Evolutionary conservation across 768 basidiomycete species (phyloP).

Genomic region (Amanita inopinata): DNA sequence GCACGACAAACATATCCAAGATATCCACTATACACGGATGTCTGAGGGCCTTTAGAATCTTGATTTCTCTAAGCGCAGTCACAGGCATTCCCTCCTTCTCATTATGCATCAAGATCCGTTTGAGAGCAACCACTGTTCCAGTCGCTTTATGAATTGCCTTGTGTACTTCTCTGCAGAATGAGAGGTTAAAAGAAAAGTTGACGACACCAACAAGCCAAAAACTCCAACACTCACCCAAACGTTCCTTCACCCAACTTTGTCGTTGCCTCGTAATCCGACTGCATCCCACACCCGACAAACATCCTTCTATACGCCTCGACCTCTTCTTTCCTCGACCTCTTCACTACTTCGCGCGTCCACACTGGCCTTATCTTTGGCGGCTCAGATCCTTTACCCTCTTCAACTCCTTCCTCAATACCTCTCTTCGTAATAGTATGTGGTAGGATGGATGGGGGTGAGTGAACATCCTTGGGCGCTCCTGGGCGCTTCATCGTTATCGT

Average conservation of each 20-base stretch:
- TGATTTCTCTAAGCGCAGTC: conserved; percentile 94
- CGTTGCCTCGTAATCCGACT: conserved; percentile 70
- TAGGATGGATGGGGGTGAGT: conserved; percentile 33
- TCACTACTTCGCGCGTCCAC: conserved; percentile 33
- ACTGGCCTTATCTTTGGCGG: conserved; percentile 17
- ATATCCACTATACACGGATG: conserved; percentile 85
- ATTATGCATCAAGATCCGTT: conserved; percentile 94
- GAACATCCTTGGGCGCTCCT: conserved; percentile 33
- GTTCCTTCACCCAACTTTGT: conserved; percentile 95
- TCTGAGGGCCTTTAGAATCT: conserved; percentile 82
- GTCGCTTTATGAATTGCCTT: conserved; percentile 66
- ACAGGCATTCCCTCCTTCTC: conserved; percentile 97
- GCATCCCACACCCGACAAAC: conserved; percentile 61
- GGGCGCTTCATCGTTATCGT: conserved; percentile 39
- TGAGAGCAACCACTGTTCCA: conserved; percentile 68
- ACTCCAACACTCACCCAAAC: conserved; percentile 65
- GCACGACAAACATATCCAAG: conserved; percentile 85
- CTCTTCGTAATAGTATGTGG: conserved; percentile 3
- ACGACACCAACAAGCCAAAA: conserved; percentile 5
- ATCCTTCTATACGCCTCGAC: conserved; percentile 52
- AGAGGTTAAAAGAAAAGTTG: conserved; percentile 8
- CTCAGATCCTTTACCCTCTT: conserved; percentile 17
- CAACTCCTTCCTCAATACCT: background rate
- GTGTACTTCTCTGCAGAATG: conserved; percentile 67
- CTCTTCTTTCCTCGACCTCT: conserved; percentile 56